phyloP scores from a whole-genome alignment of 306 rosid genomes.

The Medicago arabica region DNA sequence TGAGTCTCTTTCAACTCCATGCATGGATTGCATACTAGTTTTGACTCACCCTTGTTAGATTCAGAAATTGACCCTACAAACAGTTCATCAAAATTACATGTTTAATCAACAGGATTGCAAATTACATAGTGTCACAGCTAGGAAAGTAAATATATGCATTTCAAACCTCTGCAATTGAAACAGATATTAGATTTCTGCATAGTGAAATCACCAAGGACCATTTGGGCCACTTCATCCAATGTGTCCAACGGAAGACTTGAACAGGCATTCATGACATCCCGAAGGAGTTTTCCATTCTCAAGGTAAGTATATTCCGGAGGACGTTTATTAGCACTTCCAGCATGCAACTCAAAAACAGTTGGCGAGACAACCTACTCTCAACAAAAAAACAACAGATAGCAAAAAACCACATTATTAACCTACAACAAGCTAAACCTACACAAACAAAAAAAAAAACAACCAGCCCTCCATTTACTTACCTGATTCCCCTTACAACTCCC shows the following conservation, averaged over 20 bases:
- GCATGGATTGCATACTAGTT: slow-evolving; percentile 70
- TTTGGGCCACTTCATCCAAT: slow-evolving; percentile 64
- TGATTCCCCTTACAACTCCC: slow-evolving; percentile 63
- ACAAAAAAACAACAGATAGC: slow-evolving; percentile 24
- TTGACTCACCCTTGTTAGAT: slow-evolving; percentile 47
- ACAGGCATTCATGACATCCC: slow-evolving; percentile 78
- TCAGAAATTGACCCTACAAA: slow-evolving; percentile 48
- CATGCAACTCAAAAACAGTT: slow-evolving; percentile 83
- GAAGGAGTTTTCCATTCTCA: slow-evolving; percentile 72
- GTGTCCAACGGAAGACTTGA: slow-evolving; percentile 47
- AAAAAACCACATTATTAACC: slow-evolving; percentile 31
- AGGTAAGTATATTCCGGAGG: slow-evolving; percentile 83
- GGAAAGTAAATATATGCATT: slow-evolving; percentile 36
- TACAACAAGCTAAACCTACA: neutral
- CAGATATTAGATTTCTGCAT: slow-evolving; percentile 66
- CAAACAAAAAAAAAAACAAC: neutral
- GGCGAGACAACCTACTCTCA: slow-evolving; percentile 77
- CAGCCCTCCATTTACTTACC: slow-evolving; percentile 51
- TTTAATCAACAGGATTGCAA: neutral
- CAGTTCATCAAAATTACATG: slow-evolving; percentile 32
- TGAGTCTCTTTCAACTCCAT: slow-evolving; percentile 49
- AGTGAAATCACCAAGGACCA: slow-evolving; percentile 57
- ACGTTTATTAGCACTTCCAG: slow-evolving; percentile 82
- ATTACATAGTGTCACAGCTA: neutral
- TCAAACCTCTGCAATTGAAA: slow-evolving; percentile 78